phyloP scores from a whole-genome alignment of 768 basidiomycete species.

The Kwoniella sp. region DNA sequence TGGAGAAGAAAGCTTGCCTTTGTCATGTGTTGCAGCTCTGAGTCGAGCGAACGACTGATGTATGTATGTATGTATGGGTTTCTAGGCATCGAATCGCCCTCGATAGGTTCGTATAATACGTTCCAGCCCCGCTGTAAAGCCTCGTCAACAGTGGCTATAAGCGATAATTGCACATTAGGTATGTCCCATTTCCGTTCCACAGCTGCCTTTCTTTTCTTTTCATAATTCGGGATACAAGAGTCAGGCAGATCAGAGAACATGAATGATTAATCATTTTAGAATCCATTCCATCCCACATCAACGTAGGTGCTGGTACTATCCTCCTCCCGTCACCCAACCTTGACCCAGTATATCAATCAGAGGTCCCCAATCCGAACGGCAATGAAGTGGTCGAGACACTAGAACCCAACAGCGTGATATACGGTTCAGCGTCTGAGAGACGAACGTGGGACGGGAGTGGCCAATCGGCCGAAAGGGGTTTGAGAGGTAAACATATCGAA shows the following conservation, averaged over 20 bases:
- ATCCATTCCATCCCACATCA: neutral
- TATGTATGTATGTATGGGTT: too few species aligned
- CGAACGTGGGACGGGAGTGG: constrained; percentile 84
- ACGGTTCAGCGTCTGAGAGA: constrained; percentile 69
- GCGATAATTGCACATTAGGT: constrained; percentile 79
- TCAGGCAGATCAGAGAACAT: neutral
- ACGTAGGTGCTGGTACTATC: constrained; percentile 31
- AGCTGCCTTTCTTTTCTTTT: neutral
- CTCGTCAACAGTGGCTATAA: constrained; percentile 77
- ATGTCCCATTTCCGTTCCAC: constrained; percentile 4
- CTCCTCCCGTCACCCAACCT: constrained; percentile 16
- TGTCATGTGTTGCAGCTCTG: too few species aligned
- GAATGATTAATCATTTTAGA: neutral
- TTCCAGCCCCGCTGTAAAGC: constrained; percentile 80
- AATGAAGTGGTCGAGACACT: constrained; percentile 66
- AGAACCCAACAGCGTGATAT: constrained; percentile 80
- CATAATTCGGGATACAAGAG: neutral
- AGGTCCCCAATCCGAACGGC: neutral
- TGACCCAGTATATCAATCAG: neutral
- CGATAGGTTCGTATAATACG: constrained; percentile 81
- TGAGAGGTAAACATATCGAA: constrained; percentile 84
- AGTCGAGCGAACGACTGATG: too few species aligned
- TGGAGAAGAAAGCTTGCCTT: too few species aligned
- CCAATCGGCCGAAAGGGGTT: constrained; percentile 75
- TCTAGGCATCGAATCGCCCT: constrained; percentile 80